Evolutionary conservation across 179 eudicot genomes (phyloP).

Genomic region (Beta corolliflora): DNA sequence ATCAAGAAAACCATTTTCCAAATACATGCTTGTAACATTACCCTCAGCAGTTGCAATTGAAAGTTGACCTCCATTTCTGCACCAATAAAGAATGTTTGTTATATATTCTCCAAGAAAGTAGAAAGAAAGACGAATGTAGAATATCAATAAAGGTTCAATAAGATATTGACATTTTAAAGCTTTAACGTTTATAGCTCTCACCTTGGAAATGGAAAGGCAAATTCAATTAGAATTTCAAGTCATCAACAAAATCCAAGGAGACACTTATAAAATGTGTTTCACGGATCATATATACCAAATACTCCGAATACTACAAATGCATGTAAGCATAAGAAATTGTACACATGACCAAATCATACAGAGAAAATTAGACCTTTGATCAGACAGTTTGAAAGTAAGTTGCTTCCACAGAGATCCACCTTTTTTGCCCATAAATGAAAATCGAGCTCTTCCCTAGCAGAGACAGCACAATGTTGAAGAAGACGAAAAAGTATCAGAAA

Average conservation of each 20-base stretch:
- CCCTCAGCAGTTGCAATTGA: constrained; percentile 74
- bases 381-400: constrained; percentile 67
- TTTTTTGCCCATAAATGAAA: constrained; percentile 94
- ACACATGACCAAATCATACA: neutral
- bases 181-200: neutral
- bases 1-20: constrained; percentile 82
- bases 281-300: neutral
- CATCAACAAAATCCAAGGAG: neutral
- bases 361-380: constrained; percentile 54
- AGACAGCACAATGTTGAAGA: constrained; percentile 1
- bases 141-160: neutral
- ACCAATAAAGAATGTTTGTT: constrained; percentile 28
- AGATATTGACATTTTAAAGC: neutral
- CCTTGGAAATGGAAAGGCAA: constrained; percentile 12
- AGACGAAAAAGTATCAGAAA: neutral
- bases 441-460: constrained; percentile 88
- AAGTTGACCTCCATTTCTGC: constrained; percentile 68
- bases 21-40: constrained; percentile 39
- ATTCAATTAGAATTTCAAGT: neutral
- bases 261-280: neutral
- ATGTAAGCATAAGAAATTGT: neutral
- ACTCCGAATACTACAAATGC: neutral
- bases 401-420: constrained; percentile 95
- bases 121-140: neutral
- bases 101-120: constrained; percentile 13